Conservation (phyloP, 2,329 filamentous ascomycete genomes). For the Aspergillus pseudonomiae region DNA sequence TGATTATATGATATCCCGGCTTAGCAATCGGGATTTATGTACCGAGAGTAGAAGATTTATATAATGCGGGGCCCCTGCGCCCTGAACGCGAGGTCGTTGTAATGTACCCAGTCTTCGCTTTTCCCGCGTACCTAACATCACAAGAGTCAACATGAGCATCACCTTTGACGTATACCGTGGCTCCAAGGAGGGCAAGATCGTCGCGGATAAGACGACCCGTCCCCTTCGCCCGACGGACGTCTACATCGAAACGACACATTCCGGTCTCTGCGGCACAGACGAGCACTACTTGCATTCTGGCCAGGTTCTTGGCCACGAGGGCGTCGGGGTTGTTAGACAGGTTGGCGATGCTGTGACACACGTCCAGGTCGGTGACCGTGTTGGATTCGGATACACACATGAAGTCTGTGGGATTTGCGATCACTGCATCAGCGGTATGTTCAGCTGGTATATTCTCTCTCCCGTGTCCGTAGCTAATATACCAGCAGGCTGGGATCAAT, state of each 20-base stretch:
- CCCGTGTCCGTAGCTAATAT: not conserved
- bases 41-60: not conserved
- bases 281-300: slow-evolving; percentile 22
- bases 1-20: not conserved
- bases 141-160: not conserved
- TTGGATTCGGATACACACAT: slow-evolving; percentile 36
- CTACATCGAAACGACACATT: slow-evolving; percentile 25
- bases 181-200: slow-evolving; percentile 20
- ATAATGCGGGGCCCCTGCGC: not conserved
- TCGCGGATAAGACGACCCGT: slow-evolving; percentile 10
- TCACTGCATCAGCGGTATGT: slow-evolving; percentile 29
- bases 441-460: not conserved
- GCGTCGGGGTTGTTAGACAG: slow-evolving; percentile 53
- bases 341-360: slow-evolving; percentile 48
- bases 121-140: not conserved
- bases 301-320: slow-evolving; percentile 55
- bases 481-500: slow-evolving; percentile 22
- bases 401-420: slow-evolving; percentile 34
- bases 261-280: slow-evolving; percentile 29
- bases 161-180: slow-evolving; percentile 24
- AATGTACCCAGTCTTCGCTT: not conserved
- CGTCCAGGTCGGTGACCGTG: slow-evolving; percentile 47
- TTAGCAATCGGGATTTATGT: not conserved
- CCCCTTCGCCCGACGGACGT: slow-evolving; percentile 19
- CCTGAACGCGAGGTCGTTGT: not conserved